Percentiles rank a stretch among this genome's conserved stretches.
phyloP scores from a whole-genome alignment of 108 stramenopile species.

The Fistulifera solaris region DNA sequence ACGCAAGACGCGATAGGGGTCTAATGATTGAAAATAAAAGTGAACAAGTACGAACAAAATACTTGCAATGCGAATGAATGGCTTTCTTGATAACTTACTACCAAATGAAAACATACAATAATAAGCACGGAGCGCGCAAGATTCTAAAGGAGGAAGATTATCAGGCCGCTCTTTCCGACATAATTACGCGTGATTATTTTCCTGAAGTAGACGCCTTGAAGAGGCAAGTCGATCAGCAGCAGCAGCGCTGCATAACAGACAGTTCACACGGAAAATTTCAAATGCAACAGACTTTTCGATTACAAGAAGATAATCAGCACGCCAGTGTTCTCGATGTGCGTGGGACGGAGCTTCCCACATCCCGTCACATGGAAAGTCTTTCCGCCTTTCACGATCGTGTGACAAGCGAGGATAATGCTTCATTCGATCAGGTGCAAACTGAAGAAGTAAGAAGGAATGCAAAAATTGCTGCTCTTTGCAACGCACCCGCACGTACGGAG shows the following conservation, averaged over 20 bases:
- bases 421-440: conserved; percentile 59
- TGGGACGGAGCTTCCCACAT: no score
- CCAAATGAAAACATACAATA: no score
- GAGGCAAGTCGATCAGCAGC: conserved; percentile 19
- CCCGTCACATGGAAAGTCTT: conserved; percentile 47
- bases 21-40: no score
- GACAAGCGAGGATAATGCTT: conserved; percentile 76
- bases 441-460: conserved; percentile 18
- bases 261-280: neutral
- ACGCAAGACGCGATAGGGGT: no score
- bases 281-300: no score
- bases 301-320: no score
- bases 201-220: conserved; percentile 40
- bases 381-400: conserved; percentile 70
- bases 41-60: no score
- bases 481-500: conserved; percentile 4
- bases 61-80: no score
- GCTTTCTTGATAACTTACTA: no score
- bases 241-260: neutral
- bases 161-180: conserved; percentile 42
- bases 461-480: neutral
- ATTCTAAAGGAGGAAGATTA: conserved; percentile 75
- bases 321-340: no score
- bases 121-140: no score
- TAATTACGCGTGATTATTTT: conserved; percentile 68